These are phyloP conservation scores for Blattamonas nauphoetae DNA, from an alignment of 78 protist genomes.

Conservation along the genomic window DNA sequence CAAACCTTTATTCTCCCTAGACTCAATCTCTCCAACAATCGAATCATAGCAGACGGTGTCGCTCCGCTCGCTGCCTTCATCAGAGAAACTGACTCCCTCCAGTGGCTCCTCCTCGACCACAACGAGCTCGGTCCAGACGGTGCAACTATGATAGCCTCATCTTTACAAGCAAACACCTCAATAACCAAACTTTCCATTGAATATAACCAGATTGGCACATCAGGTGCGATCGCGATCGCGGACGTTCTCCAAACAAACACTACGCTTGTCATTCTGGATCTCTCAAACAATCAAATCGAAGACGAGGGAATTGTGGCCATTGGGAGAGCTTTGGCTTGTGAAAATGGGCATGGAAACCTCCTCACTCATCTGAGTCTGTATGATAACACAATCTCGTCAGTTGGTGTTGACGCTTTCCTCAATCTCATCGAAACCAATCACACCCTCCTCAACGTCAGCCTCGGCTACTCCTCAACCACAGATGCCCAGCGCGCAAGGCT, in stretches of 20 bases:
- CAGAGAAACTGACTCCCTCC: background rate
- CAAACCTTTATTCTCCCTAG: background rate
- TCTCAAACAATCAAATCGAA: constrained; percentile 13
- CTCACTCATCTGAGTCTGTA: background rate
- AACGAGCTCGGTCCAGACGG: constrained; percentile 25
- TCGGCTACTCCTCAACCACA: background rate
- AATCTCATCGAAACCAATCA: background rate
- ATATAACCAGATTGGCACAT: constrained; percentile 20
- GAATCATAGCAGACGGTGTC: constrained; percentile 12
- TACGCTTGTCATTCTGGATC: background rate
- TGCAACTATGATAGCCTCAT: background rate
- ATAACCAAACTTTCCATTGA: constrained; percentile 20
- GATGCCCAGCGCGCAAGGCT: background rate
- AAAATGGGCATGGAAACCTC: too few relatives aligned
- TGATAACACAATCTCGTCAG: constrained; percentile 11
- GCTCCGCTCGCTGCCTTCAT: background rate
- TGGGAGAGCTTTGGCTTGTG: background rate
- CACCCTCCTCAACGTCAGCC: background rate
- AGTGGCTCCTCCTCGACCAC: constrained; percentile 8
- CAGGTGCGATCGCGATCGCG: constrained; percentile 16
- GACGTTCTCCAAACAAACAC: background rate
- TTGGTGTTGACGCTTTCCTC: constrained; percentile 4
- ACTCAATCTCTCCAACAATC: constrained; percentile 24
- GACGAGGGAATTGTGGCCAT: constrained; percentile 26
- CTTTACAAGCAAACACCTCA: background rate